Evolutionary conservation across 441 rosid genomes (phyloP).

Genomic region (Raphanus hybrid): DNA sequence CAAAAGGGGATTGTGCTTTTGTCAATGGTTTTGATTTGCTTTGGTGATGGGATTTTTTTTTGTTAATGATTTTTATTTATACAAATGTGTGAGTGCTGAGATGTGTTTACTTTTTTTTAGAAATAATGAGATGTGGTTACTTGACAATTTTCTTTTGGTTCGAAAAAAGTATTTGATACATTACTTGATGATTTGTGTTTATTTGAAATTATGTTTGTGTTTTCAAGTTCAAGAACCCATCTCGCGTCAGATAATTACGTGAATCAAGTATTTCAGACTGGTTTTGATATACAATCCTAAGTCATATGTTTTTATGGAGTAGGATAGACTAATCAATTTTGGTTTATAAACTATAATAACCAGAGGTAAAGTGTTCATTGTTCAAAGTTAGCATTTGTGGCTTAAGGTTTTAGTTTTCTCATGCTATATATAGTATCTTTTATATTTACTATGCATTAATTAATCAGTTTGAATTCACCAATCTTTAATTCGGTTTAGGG

Average conservation of each 20-base stretch:
- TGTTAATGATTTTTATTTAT: slow-evolving; percentile 34
- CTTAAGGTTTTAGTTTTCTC: background rate
- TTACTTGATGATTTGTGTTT: slow-evolving; percentile 8
- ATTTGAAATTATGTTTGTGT: background rate
- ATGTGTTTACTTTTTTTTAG: background rate
- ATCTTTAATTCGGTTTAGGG: background rate
- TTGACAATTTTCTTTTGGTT: background rate
- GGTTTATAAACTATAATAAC: background rate
- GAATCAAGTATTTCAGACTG: background rate
- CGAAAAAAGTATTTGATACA: slow-evolving; percentile 1
- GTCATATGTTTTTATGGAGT: background rate
- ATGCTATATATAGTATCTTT: too few relatives aligned
- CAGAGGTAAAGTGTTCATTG: too few relatives aligned
- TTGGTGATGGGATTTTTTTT: slow-evolving; percentile 33
- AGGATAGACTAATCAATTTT: background rate
- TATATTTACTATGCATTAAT: background rate
- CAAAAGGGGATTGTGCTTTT: slow-evolving; percentile 33
- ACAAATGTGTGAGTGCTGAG: slow-evolving; percentile 36
- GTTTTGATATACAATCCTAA: background rate
- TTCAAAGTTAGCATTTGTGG: background rate
- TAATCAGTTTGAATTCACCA: background rate
- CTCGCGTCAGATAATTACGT: background rate
- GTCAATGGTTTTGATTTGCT: slow-evolving; percentile 34
- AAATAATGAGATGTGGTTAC: background rate
- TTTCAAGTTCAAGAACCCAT: background rate